Base-by-base conservation (phyloP, 2,329 filamentous ascomycete species). In the Sporothrix pseudoabietina region DNA sequence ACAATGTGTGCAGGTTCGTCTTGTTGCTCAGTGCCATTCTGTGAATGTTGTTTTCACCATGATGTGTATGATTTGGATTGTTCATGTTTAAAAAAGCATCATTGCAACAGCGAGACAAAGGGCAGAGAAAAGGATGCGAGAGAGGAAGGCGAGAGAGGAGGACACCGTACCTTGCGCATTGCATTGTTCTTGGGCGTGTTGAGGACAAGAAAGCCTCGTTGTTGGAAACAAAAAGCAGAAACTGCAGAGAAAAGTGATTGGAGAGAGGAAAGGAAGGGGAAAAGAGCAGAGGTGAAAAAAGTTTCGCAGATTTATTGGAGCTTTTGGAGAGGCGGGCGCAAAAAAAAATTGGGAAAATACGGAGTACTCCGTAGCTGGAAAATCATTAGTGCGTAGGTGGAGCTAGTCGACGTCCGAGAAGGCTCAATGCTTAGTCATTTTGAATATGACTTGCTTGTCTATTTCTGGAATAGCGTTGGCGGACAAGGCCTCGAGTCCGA, bases 51-150 rank as follows among this genome's bases (percentile, higher is more conserved):
- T 85, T 77, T 81, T 88, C 87, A 87, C 87, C 87, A 89, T 84
- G 82, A 80, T 78, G 83, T 81, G 87, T 89, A 86, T 85, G 87
- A 85, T 82, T 89, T 89, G 87, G 87, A 89, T 89, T 89, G 87
- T 88, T 88, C 86, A 81, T 82, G 80, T 59, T 57, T 77, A 78
- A 39, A 75, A 80, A 79, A 81, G 85, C 84, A 82, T 86, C 84
- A 84, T 77, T 76, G 82, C 80, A 83, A 80, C 55, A 68, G 30
- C 66, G 71, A 65, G 71, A 65, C 65, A 68, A 71, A 75, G 68
- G 74, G 69, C 73, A 75, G 65, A 72, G 69, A 26, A 9, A 8
- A 30, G 54, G 7, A 10, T 22, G n/a, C 1, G 10, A 32, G 7
- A 41, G 35, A 63, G 32, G 8, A 6, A 16, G 52, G 39, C 22